phyloP scores from a whole-genome alignment of 345 rosid genomes.

The Stellera chamaejasme region DNA sequence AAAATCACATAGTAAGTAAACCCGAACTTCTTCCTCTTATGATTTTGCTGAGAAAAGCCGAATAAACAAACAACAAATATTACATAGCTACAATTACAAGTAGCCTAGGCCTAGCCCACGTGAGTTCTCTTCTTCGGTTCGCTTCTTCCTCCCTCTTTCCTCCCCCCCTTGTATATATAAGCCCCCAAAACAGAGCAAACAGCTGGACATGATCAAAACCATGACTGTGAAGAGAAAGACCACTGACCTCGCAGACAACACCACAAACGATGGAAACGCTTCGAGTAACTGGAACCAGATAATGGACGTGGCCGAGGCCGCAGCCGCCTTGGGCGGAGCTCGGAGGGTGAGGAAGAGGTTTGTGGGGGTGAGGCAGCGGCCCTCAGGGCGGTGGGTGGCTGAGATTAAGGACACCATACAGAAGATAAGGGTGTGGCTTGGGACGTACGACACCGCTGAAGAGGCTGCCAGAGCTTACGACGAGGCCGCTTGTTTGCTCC shows the following conservation, averaged over 20 bases:
- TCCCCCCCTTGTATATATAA: too few species aligned
- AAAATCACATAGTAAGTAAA: too few species aligned
- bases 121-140: too few species aligned
- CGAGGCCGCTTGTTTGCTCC: slow-evolving; percentile 46
- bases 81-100: too few species aligned
- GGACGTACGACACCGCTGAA: slow-evolving; percentile 43
- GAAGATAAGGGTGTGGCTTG: slow-evolving; percentile 46
- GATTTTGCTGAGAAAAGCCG: too few species aligned
- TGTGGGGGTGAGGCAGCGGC: slow-evolving; percentile 42
- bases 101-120: too few species aligned
- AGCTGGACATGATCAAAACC: too few species aligned
- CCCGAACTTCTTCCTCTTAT: too few species aligned
- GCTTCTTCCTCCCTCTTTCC: too few species aligned
- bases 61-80: background rate
- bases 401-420: slow-evolving; percentile 48
- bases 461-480: slow-evolving; percentile 52
- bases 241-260: background rate
- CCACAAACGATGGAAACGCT: background rate
- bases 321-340: slow-evolving; percentile 12
- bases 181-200: too few species aligned
- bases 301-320: slow-evolving; percentile 23
- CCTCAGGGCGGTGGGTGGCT: slow-evolving; percentile 44
- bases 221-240: too few species aligned
- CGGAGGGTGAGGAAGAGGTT: slow-evolving; percentile 30
- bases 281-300: slow-evolving; percentile 16